These are phyloP conservation scores for Gigaspora rosea DNA, from an alignment of 192 early-diverging fungal species.

Conservation along the genomic window DNA sequence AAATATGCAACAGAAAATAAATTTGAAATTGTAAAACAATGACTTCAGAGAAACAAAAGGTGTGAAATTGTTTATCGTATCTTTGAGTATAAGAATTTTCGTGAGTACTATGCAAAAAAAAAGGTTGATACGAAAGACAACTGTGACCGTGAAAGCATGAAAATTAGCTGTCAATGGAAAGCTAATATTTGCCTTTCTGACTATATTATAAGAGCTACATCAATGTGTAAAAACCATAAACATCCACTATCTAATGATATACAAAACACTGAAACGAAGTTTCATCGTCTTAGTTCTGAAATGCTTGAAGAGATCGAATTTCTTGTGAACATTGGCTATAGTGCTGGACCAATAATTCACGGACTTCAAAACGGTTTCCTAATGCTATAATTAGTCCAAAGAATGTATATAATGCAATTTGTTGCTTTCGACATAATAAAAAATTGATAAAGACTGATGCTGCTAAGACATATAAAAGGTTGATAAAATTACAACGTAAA, in stretches of 20 bases:
- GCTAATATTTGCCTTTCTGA: neutral
- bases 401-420: too few relatives aligned
- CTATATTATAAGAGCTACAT: neutral
- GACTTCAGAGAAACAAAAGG: neutral
- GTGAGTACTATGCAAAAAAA: neutral
- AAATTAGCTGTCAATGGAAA: neutral
- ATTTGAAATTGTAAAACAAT: neutral
- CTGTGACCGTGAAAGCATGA: neutral
- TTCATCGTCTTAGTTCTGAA: neutral
- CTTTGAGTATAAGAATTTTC: neutral
- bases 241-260: neutral
- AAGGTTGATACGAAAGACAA: neutral
- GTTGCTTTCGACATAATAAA: too few relatives aligned
- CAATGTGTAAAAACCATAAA: neutral
- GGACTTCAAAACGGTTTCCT: too few relatives aligned
- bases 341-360: too few relatives aligned
- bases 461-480: too few relatives aligned
- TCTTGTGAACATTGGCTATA: neutral
- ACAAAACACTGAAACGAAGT: neutral
- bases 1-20: neutral
- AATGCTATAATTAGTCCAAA: too few relatives aligned
- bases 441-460: too few relatives aligned
- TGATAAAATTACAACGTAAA: too few relatives aligned
- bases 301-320: neutral
- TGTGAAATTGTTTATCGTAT: neutral